Base-by-base conservation (phyloP, 2,329 filamentous ascomycete species). In the Colletotrichum sp. region DNA sequence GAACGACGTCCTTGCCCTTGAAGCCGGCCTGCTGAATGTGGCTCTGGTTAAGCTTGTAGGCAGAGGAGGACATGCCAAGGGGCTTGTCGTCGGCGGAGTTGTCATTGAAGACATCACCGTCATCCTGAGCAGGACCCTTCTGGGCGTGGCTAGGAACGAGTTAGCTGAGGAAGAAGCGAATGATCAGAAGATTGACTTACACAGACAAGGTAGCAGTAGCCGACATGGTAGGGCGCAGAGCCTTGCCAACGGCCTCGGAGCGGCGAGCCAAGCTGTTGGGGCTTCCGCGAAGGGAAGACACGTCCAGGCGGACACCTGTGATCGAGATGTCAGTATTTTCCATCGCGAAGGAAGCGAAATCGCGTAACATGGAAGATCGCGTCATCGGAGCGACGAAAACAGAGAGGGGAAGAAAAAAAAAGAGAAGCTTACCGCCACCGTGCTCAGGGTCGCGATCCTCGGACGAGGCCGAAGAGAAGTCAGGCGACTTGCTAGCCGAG, bases 211-310 rank as follows among this genome's bases (percentile, higher is more conserved):
- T 57, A 21, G 74, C 74, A 16, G 74, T 76, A 18, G 70, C 74
- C 7, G 74, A 76, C 18, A 65, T 69, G 15, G 74, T 76, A 49
- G 74, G 74, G 13, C 74, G 74, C 15, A 76, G 24, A n/a, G 74
- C 57, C 52, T 30, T 64, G 13, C 69, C 74, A 36, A 52, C 52
- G 15, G 59, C 57, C 49, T 74, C 39, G 16, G 74, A 73, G 15
- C 64, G 64, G 12, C 74, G 64, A 24, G 49, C 34, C 36, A 66
- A 71, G 52, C 68, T 66, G 28, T 21, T 60, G 21, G 74, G 70
- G 30, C 70, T 76, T 15, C 70, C 74, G 69, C 70, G 39, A 18
- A 73, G 59, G 21, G 74, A 74, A 65, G 59, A 34, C 15, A 26
- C 49, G 30, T 76, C 49, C 64, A 65, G 30, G 13, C 39, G 60